phyloP scores from a whole-genome alignment of 495 filamentous ascomycete species.

The Venustampulla echinocandica region DNA sequence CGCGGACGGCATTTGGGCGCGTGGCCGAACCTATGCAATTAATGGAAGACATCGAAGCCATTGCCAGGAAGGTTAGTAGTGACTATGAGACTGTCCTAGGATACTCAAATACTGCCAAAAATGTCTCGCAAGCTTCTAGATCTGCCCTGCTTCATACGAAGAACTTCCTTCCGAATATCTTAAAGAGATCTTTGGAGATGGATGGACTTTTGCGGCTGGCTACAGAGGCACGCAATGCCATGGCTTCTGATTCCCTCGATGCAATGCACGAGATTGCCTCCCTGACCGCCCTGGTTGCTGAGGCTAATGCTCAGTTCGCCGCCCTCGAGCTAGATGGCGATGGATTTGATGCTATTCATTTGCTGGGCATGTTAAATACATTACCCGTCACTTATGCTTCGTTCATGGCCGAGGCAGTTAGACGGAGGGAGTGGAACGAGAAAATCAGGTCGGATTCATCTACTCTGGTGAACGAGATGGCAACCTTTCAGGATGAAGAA shows the following conservation, averaged over 20 bases:
- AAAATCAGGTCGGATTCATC: constrained; percentile 81
- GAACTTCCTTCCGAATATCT: constrained; percentile 74
- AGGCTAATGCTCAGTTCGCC: constrained; percentile 59
- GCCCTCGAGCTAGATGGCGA: constrained; percentile 61
- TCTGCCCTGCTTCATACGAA: constrained; percentile 80
- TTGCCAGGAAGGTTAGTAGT: constrained; percentile 75
- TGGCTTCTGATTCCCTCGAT: constrained; percentile 48
- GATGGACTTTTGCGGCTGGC: constrained; percentile 60
- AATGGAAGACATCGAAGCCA: constrained; percentile 74
- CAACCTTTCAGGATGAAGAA: constrained; percentile 83
- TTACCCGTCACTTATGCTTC: constrained; percentile 85
- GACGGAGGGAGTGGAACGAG: constrained; percentile 80
- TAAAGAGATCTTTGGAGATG: constrained; percentile 64
- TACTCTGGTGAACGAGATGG: constrained; percentile 83
- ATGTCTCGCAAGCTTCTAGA: constrained; percentile 72
- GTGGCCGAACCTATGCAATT: constrained; percentile 41
- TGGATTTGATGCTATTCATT: constrained; percentile 62
- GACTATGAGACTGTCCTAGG: constrained; percentile 75
- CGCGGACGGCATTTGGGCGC: constrained; percentile 30
- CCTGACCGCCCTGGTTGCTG: constrained; percentile 64
- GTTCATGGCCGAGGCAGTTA: constrained; percentile 73
- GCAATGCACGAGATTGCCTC: constrained; percentile 74
- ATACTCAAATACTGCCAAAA: constrained; percentile 58
- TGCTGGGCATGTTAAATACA: constrained; percentile 64
- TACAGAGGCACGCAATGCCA: constrained; percentile 49